Evolutionary conservation across 768 basidiomycete genomes (phyloP).

Genomic region (Lentinula boryana): DNA sequence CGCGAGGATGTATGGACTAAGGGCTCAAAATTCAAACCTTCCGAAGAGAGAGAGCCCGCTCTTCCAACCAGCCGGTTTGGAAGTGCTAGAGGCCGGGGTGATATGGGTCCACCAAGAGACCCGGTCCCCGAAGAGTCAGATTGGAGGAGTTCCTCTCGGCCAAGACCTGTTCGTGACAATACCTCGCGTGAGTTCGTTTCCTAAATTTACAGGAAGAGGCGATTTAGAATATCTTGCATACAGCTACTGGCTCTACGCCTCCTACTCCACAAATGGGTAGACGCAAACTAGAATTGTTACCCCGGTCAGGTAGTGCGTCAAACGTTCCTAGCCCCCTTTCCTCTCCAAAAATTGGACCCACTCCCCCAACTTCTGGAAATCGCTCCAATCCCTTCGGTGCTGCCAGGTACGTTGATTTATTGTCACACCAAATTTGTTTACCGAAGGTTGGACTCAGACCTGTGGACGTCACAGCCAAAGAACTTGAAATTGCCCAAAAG

Average conservation of each 20-base stretch:
- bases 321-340: slow-evolving; percentile 69
- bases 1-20: slow-evolving; percentile 75
- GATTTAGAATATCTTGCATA: not conserved
- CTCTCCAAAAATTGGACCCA: slow-evolving; percentile 64
- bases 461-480: slow-evolving; percentile 74
- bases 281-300: slow-evolving; percentile 80
- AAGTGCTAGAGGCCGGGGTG: slow-evolving; percentile 42
- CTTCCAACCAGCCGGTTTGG: slow-evolving; percentile 33
- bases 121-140: slow-evolving; percentile 51
- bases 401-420: slow-evolving; percentile 52
- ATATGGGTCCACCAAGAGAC: slow-evolving; percentile 50
- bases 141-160: slow-evolving; percentile 56
- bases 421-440: not conserved
- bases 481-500: slow-evolving; percentile 69
- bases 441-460: slow-evolving; percentile 36
- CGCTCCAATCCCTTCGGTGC: slow-evolving; percentile 81
- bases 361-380: slow-evolving; percentile 25
- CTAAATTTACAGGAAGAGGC: slow-evolving; percentile 6
- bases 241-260: slow-evolving; percentile 69
- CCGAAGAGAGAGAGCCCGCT: slow-evolving; percentile 29
- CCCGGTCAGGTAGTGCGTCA: slow-evolving; percentile 65
- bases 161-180: slow-evolving; percentile 37
- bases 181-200: slow-evolving; percentile 53
- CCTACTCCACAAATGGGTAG: slow-evolving; percentile 78
- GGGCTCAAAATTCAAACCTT: slow-evolving; percentile 68